Evolutionary conservation across 805 yeast species (phyloP).

Genomic region (Ogataea degrootiae): DNA sequence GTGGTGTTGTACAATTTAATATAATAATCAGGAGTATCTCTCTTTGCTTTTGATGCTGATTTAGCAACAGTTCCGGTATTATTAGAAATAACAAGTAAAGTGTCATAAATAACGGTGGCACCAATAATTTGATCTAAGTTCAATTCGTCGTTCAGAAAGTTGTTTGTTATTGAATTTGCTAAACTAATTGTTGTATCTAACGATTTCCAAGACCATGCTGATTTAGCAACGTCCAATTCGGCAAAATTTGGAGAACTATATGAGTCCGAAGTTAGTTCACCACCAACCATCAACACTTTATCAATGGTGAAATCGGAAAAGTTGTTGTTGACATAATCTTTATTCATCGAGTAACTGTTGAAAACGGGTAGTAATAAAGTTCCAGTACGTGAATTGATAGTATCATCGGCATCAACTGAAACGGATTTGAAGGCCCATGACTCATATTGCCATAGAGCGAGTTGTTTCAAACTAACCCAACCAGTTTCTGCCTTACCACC

Average conservation of each 20-base stretch:
- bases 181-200: slow-evolving; percentile 22
- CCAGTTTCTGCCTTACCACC: slow-evolving; percentile 64
- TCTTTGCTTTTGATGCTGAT: slow-evolving; percentile 10
- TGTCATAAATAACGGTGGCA: slow-evolving; percentile 48
- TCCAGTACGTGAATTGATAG: slow-evolving; percentile 48
- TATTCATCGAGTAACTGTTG: slow-evolving; percentile 20
- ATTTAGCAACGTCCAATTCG: slow-evolving; percentile 32
- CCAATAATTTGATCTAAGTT: slow-evolving; percentile 33
- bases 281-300: slow-evolving; percentile 57
- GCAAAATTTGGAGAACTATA: slow-evolving; percentile 41
- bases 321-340: slow-evolving; percentile 19
- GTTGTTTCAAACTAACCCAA: slow-evolving; percentile 69
- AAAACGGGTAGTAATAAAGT: slow-evolving; percentile 56
- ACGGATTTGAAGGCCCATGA: slow-evolving; percentile 60
- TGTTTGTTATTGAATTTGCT: slow-evolving; percentile 21
- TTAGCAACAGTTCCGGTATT: slow-evolving; percentile 4
- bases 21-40: slow-evolving; percentile 25
- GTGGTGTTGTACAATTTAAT: slow-evolving; percentile 40
- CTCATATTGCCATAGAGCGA: slow-evolving; percentile 66
- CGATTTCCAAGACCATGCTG: slow-evolving; percentile 42
- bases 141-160: slow-evolving; percentile 19
- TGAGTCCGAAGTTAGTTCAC: slow-evolving; percentile 36
- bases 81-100: slow-evolving; percentile 40
- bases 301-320: slow-evolving; percentile 31
- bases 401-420: slow-evolving; percentile 26